Base-by-base conservation (phyloP, 495 filamentous ascomycete genomes). In the Letharia lupina region DNA sequence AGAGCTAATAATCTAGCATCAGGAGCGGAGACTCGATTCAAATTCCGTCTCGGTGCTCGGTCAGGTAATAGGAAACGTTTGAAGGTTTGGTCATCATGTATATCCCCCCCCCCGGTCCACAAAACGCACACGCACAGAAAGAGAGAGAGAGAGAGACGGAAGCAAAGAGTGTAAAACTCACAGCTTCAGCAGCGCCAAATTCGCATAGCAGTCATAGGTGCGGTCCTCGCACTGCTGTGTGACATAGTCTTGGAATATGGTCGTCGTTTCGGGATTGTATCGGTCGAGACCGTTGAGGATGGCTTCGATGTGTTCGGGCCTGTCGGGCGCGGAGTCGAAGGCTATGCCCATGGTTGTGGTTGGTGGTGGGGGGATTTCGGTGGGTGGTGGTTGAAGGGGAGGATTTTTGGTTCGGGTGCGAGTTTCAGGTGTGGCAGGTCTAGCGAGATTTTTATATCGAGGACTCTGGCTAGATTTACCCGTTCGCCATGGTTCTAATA, bases 21-120 rank as follows among this genome's bases (percentile, higher is more conserved):
- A 83, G 64, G 68, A 70, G 71, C 70, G 65, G 71, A 68, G 70
- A 72, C 47, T 40, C 67, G 76, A 78, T 82, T 81, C 81, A 80
- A 73, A 31, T 74, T 76, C 75, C 50, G 16, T 54, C 79, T 74
- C 62, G 70, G 54, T 28, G 71, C 70, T 76, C 73, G 66, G 54
- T 96, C 91, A 89, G 91, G 85, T 96, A 96, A 96, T 97, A 96
- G 91, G 91, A 96, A 96, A 97, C 93, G 91, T 28, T 28, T 94
- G 87, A 77, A 37, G 10, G 4, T 73, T 83, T 89, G 48, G 65
- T 65, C 90, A 90, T 96, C 89, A 70, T 69, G n/a, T 61, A 28
- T 28, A 28, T 28, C 23, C 23, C 23, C 23, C 23, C 23, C 23
- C 23, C 23, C 23, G 23, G 23, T 28, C 23, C 23, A 0, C 23